Evolutionary conservation across 805 yeast genomes (phyloP), one percentile per base, ranked within the genome.

Genomic region (Monosporozyma unispora): DNA sequence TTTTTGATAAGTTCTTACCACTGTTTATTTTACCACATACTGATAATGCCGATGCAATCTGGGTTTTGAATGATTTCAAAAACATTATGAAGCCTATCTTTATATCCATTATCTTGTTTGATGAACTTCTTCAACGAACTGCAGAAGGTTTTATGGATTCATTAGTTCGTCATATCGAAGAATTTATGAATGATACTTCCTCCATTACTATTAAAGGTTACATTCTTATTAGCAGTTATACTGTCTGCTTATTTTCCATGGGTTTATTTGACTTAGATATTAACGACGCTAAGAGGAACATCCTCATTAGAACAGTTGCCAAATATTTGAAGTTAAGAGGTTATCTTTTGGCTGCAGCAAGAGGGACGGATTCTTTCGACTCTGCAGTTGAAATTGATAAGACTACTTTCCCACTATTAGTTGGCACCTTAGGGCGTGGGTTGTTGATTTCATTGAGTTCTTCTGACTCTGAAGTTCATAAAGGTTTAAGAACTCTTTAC

Each of bases 381-480:
- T 52, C 56, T 5, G 60, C 66, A 3, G 48, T 57, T 3, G 53
- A 50, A 2, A 54, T 54, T 1, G 72, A 72, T 33, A 47, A 47
- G 10, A 38, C 49, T 2, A 60, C 67, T 9, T 72, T 75, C 48
- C 51, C 57, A 0, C 49, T 63, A 11, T 53, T 76, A 1, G 61
- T 71, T 9, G 65, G 71, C 3, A 60, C 71, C 4, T 62, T 77
- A 46, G 86, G 81, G 46, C 73, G 78, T 47, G 75, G 79, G 4
- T 57, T 79, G 28, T 68, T 79, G 28, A 57, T 78, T 21, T 76
- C 79, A 0, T 60, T 82, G 10, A 75, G 81, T 51, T 72, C 80
- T 0, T 76, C 77, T 44, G 75, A 72, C 38, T 59, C 72, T 16
- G 80, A 77, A 19, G 72, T 76, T 9, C 80, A 78, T 57, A 67